Base-by-base conservation (phyloP, 768 basidiomycete genomes). In the Boletus sensibilis region DNA sequence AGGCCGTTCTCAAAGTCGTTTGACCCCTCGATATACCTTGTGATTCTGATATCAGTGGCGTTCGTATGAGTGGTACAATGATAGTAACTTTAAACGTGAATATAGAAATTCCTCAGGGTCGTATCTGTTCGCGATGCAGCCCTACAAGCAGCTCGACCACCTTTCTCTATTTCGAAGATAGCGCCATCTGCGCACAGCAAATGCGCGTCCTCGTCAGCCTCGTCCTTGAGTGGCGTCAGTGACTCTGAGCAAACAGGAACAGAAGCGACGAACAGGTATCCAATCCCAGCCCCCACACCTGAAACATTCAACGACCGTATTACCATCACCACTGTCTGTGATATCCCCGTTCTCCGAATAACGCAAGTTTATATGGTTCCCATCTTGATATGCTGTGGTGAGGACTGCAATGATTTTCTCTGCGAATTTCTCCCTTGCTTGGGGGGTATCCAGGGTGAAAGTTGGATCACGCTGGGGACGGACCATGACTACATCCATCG, bases 261-360 rank as follows among this genome's bases (percentile, higher is more conserved):
- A 27, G 23, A 33, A 31, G 31, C 5, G 37, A 75, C 85, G 65
- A 65, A 93, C 92, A 20, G 94, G 94, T 40, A 76, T 76, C 94
- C 94, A 97, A 61, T 89, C 85, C 86, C 93, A 95, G 8, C 86
- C 86, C 16, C 81, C 82, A 61, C 86, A 88, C 25, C 93, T 80
- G 49, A 86, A 78, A 63, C 90, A 90, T 70, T 97, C 94, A 0
- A 92, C 84, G 5, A 92, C 82, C 1, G 74, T 59, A 16, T 75
- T 75, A 13, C 86, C 84, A 7, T 75, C 72, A 12, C 76, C 78
- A n/a, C 75, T 75, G 0, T 71, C 57, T 1, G 64, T 72, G 27
- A 79, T 69, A 44, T 75, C 64, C 13, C 82, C 83, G 6, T 75
- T 70, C 16, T 64, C 67, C 7, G 69, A 71, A 64, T 91, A 94